Evolutionary conservation across 2,329 filamentous ascomycete species (phyloP), one percentile per base, ranked within the genome.

Genomic region (Macroventuria anomochaeta): DNA sequence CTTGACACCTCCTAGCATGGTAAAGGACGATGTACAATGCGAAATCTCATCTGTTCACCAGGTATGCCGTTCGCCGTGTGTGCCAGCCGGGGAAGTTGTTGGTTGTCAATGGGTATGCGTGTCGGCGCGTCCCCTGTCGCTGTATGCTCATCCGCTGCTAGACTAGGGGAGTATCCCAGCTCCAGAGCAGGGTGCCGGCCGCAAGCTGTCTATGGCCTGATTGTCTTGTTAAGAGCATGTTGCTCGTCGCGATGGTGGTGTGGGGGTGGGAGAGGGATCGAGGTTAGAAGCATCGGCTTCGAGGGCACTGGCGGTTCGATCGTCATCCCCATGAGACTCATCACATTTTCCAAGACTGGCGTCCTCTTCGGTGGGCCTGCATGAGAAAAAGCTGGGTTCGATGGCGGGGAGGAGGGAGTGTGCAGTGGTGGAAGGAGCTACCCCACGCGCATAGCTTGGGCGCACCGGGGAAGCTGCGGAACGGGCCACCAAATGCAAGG

Each of bases 401-500:
- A 33, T 34, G 48, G 23, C 25, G 28, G 31, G 26, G 20, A 34
- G 11, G 20, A 43, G 21, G 33, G 21, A 33, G 40, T 12, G 28
- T 46, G 36, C 29, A 40, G 36, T 40, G 28, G 41, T 40, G 23
- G 46, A 25, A 36, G n/a, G 48, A 52, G 48, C 41, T 40, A 46
- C 48, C 48, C 40, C 48, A 44, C 48, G 40, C 26, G 41, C 32
- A 32, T n/a, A 41, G 29, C 44, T 39, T 39, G 15, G 37, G 20
- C 21, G 37, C 46, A 21, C 21, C 34, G 40, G 33, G 40, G 29
- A 52, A 52, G 41, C 36, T 50, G 33, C 46, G 46, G 38, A 36
- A 28, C 46, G 31, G 38, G 29, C 29, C 46, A 42, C 41, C 28
- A 29, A 46, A 39, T 38, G 32, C 34, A 44, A 46, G 34, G 40